Evolutionary conservation across 345 rosid species (phyloP).

Genomic region (Physaria fendleri): DNA sequence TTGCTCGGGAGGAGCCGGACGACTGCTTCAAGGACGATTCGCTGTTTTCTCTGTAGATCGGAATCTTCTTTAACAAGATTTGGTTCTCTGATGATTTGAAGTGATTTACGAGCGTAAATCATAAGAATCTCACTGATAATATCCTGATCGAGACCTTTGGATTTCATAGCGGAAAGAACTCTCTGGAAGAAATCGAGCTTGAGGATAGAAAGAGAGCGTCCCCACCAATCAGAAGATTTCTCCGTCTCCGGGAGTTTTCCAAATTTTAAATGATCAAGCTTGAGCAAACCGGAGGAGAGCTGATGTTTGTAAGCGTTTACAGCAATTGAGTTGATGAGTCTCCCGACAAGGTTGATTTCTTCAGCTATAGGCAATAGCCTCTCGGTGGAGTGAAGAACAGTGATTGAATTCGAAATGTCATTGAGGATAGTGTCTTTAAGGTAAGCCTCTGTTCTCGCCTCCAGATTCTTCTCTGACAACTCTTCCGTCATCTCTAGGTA

Average conservation of each 20-base stretch:
- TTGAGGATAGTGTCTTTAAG: slow-evolving; percentile 58
- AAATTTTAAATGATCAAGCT: slow-evolving; percentile 77
- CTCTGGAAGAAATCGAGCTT: slow-evolving; percentile 83
- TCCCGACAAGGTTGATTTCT: slow-evolving; percentile 62
- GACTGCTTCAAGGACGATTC: slow-evolving; percentile 68
- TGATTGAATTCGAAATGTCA: slow-evolving; percentile 56
- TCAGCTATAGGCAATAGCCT: slow-evolving; percentile 64
- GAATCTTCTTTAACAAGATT: slow-evolving; percentile 49
- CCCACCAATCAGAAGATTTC: slow-evolving; percentile 90
- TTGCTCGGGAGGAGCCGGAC: slow-evolving; percentile 72
- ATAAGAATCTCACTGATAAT: slow-evolving; percentile 78
- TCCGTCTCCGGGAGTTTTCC: slow-evolving; percentile 45
- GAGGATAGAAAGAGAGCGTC: slow-evolving; percentile 58
- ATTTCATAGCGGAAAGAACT: slow-evolving; percentile 72
- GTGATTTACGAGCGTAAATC: slow-evolving; percentile 71
- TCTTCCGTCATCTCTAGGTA: slow-evolving; percentile 97
- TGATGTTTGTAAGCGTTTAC: slow-evolving; percentile 89
- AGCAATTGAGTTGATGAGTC: slow-evolving; percentile 75
- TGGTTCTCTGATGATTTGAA: slow-evolving; percentile 48
- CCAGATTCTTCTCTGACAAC: slow-evolving; percentile 70
- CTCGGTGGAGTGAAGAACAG: slow-evolving; percentile 68
- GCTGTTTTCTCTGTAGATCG: slow-evolving; percentile 72
- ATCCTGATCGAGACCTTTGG: slow-evolving; percentile 90
- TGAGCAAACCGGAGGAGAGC: slow-evolving; percentile 78
- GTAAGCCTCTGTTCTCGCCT: slow-evolving; percentile 59